Conservation (phyloP, 179 eudicot genomes). For the Drosera spatulata region DNA sequence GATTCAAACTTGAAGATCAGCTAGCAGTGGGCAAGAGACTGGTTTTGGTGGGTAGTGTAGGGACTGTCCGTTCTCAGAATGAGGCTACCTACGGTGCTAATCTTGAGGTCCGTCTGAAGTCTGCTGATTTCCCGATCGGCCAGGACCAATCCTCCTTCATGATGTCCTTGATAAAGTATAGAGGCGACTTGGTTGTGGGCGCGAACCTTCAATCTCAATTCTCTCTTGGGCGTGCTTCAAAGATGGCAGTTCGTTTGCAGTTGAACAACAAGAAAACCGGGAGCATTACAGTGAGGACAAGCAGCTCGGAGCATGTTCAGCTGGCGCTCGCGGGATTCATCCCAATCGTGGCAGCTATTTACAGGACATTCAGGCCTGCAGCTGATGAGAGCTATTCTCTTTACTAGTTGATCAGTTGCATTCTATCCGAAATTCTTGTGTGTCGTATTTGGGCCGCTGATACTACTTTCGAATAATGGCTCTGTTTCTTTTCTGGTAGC, state of each 20-base stretch:
- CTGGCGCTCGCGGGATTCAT: conserved; percentile 66
- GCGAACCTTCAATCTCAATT: conserved; percentile 69
- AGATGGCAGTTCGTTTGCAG: conserved; percentile 70
- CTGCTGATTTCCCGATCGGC: conserved; percentile 67
- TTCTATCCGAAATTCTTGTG: no score
- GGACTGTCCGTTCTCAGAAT: conserved; percentile 62
- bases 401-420: conserved; percentile 26
- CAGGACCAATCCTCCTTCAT: conserved; percentile 70
- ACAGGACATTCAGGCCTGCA: conserved; percentile 51
- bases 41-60: conserved; percentile 62
- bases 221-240: conserved; percentile 64
- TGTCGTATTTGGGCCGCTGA: no score
- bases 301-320: conserved; percentile 79
- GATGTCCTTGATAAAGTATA: conserved; percentile 68
- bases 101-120: conserved; percentile 68
- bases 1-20: conserved; percentile 77
- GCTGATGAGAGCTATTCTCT: conserved; percentile 56
- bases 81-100: conserved; percentile 91
- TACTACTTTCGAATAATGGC: no score
- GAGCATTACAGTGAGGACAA: conserved; percentile 74
- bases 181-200: conserved; percentile 79
- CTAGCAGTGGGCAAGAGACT: conserved; percentile 55
- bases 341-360: conserved; percentile 55
- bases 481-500: no score
- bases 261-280: conserved; percentile 93